Conservation (phyloP, 75 land plant species). For the Cryptomeria japonica region DNA sequence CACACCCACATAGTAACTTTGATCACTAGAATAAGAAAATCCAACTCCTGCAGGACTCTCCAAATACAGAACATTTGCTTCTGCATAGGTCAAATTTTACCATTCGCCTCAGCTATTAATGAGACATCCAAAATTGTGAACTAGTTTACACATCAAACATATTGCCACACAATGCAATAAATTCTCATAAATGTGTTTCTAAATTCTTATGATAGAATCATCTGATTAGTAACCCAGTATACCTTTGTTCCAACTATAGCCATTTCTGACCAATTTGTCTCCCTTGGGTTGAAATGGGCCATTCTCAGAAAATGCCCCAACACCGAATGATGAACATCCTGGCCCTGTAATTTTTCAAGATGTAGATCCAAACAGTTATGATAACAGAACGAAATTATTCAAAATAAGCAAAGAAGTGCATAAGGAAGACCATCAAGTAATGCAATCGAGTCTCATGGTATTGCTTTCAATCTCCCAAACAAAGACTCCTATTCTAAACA, state of each 20-base stretch:
- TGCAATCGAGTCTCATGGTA: background rate
- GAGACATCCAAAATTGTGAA: background rate
- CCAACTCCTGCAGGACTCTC: constrained; percentile 97
- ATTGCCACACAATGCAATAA: background rate
- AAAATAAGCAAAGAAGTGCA: background rate
- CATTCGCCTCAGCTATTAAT: background rate
- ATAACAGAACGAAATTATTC: background rate
- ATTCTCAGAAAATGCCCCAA: constrained; percentile 93
- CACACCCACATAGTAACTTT: constrained; percentile 48
- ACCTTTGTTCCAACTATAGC: constrained; percentile 93
- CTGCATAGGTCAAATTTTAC: constrained; percentile 26
- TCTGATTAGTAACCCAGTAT: background rate
- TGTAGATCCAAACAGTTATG: background rate
- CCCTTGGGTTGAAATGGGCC: constrained; percentile 92
- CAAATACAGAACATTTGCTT: constrained; percentile 85
- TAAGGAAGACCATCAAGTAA: background rate
- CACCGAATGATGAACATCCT: constrained; percentile 96
- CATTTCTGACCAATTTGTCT: constrained; percentile 52
- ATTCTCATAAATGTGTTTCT: background rate
- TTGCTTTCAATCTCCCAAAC: background rate
- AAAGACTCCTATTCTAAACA: background rate
- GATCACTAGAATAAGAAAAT: constrained; percentile 79
- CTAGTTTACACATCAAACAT: background rate
- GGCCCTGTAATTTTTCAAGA: constrained; percentile 56
- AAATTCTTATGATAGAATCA: background rate